Evolutionary conservation across 305 asterid species (phyloP).

Genomic region (Fraxinus sp.): DNA sequence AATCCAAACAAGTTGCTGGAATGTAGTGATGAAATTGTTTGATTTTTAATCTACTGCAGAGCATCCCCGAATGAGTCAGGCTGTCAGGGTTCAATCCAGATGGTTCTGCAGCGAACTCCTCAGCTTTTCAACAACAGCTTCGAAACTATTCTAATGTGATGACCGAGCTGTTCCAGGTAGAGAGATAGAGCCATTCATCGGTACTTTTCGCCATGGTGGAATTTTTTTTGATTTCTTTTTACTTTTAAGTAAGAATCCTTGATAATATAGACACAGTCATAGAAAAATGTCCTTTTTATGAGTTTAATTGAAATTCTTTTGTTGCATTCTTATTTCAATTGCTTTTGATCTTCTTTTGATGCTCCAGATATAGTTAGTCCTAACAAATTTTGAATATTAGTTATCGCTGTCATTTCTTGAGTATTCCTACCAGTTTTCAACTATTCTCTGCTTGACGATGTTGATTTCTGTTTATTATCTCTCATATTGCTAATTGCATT

Average conservation of each 20-base stretch:
- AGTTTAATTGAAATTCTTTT: background rate
- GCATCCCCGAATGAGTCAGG: constrained; percentile 44
- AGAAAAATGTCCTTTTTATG: background rate
- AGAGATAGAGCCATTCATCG: background rate
- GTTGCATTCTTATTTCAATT: background rate
- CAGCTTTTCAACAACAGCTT: constrained; percentile 82
- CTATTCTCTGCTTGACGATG: background rate
- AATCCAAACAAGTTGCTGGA: background rate
- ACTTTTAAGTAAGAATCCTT: background rate
- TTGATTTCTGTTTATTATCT: constrained; percentile 1
- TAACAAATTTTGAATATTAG: background rate
- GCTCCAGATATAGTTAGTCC: background rate
- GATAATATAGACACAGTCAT: background rate
- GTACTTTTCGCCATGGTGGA: background rate
- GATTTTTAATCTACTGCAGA: constrained; percentile 34
- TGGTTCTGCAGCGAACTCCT: constrained; percentile 88
- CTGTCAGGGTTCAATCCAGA: constrained; percentile 67
- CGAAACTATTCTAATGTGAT: constrained; percentile 76
- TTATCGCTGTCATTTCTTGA: background rate
- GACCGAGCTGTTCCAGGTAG: constrained; percentile 88
- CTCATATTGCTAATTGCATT: background rate
- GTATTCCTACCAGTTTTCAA: background rate
- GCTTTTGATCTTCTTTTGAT: background rate
- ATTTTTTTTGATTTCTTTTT: background rate
- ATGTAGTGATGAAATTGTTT: constrained; percentile 18